Conservation (phyloP, 495 filamentous ascomycete species). For the Penicillium psychrofluorescens region DNA sequence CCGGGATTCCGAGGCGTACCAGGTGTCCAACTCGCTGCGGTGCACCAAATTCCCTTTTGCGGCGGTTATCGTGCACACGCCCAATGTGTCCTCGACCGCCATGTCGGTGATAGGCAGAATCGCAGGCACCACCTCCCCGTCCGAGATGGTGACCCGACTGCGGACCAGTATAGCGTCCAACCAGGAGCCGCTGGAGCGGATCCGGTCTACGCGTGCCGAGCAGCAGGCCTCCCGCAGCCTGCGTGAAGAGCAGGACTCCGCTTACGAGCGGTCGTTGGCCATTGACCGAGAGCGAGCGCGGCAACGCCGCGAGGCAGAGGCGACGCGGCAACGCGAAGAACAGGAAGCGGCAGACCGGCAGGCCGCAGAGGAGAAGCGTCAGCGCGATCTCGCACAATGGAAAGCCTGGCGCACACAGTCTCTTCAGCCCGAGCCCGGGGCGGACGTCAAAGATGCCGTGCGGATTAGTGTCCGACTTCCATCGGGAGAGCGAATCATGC, state of each 20-base stretch:
- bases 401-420: constrained; percentile 66
- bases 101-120: constrained; percentile 83
- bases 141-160: constrained; percentile 63
- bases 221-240: constrained; percentile 72
- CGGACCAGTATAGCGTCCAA: constrained; percentile 63
- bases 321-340: constrained; percentile 54
- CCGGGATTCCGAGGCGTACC: constrained; percentile 86
- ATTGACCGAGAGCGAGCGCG: constrained; percentile 77
- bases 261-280: constrained; percentile 86
- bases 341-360: constrained; percentile 55
- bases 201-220: constrained; percentile 61
- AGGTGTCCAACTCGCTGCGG: constrained; percentile 73
- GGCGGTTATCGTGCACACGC: constrained; percentile 75
- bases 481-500: constrained; percentile 62
- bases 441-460: constrained; percentile 60
- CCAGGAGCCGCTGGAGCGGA: constrained; percentile 57
- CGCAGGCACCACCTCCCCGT: constrained; percentile 56
- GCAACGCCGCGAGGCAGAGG: constrained; percentile 66
- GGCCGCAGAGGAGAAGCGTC: constrained; percentile 52
- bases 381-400: constrained; percentile 62
- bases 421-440: constrained; percentile 60
- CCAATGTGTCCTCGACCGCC: constrained; percentile 65
- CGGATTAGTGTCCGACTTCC: constrained; percentile 76
- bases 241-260: constrained; percentile 77
- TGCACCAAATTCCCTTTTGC: constrained; percentile 89